These are phyloP conservation scores for Zoysia matrella DNA, from an alignment of 202 grass and related monocot genomes.

Conservation along the genomic window DNA sequence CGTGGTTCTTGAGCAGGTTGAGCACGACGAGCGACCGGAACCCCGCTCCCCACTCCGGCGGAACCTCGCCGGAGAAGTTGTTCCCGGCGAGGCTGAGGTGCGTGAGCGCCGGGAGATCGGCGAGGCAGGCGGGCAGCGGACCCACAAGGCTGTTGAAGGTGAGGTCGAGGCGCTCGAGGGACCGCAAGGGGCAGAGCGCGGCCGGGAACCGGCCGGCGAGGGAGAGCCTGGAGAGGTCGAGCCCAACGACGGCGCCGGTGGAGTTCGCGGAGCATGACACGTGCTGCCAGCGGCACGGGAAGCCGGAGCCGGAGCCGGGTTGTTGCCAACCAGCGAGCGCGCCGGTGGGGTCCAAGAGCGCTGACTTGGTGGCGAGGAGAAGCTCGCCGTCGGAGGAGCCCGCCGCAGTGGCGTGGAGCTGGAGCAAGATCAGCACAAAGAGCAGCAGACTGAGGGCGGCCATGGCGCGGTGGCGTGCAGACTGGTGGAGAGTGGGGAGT, in stretches of 20 bases:
- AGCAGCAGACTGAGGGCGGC: neutral
- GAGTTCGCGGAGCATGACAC: conserved; percentile 50
- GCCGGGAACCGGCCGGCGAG: conserved; percentile 52
- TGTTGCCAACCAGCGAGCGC: conserved; percentile 52
- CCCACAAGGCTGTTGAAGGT: conserved; percentile 55
- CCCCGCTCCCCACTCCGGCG: conserved; percentile 46
- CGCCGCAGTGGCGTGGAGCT: neutral
- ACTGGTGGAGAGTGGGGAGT: conserved; percentile 22
- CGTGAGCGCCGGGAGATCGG: conserved; percentile 49
- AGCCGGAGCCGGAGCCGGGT: neutral
- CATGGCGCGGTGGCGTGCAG: conserved; percentile 35
- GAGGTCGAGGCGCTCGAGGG: conserved; percentile 66
- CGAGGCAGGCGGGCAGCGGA: neutral
- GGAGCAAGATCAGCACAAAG: conserved; percentile 30
- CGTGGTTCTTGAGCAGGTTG: conserved; percentile 45
- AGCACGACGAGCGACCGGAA: conserved; percentile 45
- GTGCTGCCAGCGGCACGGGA: conserved; percentile 65
- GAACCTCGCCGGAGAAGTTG: conserved; percentile 61
- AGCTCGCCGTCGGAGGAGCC: too few species aligned
- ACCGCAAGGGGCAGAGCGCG: neutral
- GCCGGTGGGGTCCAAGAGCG: conserved; percentile 46
- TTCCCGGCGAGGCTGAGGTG: conserved; percentile 59
- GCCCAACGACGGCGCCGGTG: neutral
- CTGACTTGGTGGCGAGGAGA: conserved; percentile 52
- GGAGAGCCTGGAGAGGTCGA: neutral